These are phyloP conservation scores for Zygoascus tannicola DNA, from an alignment of 805 yeast species.

Conservation along the genomic window DNA sequence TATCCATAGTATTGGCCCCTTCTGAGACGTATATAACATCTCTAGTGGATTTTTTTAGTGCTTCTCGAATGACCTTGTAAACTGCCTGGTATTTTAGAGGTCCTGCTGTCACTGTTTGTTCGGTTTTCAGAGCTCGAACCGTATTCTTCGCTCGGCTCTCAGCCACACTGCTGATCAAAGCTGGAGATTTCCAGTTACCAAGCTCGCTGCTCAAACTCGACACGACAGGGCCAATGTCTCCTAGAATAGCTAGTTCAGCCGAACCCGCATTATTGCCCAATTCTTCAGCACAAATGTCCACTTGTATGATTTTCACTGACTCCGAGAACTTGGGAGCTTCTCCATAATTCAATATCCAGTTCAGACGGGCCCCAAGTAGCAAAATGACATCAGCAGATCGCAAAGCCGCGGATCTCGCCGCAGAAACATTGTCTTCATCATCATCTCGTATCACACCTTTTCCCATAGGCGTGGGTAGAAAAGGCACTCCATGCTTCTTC, in stretches of 20 bases:
- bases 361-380: conserved; percentile 56
- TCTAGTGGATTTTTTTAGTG: conserved; percentile 22
- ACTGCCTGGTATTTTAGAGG: conserved; percentile 45
- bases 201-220: conserved; percentile 29
- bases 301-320: conserved; percentile 44
- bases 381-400: conserved; percentile 49
- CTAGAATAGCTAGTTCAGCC: conserved; percentile 39
- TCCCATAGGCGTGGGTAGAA: conserved; percentile 73
- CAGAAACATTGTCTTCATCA: conserved; percentile 40
- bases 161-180: conserved; percentile 22
- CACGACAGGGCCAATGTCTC: conserved; percentile 42
- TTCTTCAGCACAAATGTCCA: conserved; percentile 46
- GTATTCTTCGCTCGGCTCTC: conserved; percentile 25
- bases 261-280: conserved; percentile 39
- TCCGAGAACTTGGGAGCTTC: conserved; percentile 42
- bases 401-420: conserved; percentile 56
- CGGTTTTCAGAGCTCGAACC: conserved; percentile 25
- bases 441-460: conserved; percentile 57
- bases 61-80: conserved; percentile 39
- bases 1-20: conserved; percentile 75
- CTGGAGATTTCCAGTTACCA: conserved; percentile 29
- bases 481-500: conserved; percentile 32
- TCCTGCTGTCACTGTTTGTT: conserved; percentile 22
- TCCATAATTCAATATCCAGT: conserved; percentile 68
- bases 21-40: conserved; percentile 41